Percentiles rank a stretch among this genome's conserved stretches.
These are phyloP conservation scores for Colletotrichum sp. DNA, from an alignment of 2,329 filamentous ascomycete genomes.

Conservation along the genomic window DNA sequence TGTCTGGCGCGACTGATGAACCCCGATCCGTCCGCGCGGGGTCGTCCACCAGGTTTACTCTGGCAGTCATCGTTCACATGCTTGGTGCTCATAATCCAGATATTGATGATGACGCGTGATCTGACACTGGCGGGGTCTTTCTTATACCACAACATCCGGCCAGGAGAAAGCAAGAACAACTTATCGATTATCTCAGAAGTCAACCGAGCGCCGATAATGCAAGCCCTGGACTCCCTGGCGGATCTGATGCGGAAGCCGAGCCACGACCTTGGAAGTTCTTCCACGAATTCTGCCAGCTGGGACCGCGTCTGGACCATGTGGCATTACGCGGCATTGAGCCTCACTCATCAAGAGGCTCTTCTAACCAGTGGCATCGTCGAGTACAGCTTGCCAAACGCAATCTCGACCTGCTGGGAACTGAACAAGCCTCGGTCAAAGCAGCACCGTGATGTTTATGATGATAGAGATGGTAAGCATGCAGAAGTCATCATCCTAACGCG, in stretches of 20 bases:
- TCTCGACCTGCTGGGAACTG: neutral
- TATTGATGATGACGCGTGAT: neutral
- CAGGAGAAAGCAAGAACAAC: neutral
- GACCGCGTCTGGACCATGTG: neutral
- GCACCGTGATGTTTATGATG: neutral
- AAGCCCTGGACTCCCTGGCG: neutral
- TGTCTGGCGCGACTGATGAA: neutral
- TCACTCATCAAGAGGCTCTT: neutral
- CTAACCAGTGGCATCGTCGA: neutral
- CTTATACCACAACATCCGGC: neutral
- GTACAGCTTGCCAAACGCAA: neutral
- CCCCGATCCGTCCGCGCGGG: neutral
- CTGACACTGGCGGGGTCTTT: neutral
- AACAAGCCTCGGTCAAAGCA: neutral
- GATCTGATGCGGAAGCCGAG: neutral
- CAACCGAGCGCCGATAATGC: neutral
- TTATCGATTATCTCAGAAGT: neutral
- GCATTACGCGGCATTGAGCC: neutral
- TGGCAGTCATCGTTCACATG: neutral
- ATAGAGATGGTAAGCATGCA: neutral
- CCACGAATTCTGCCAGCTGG: neutral
- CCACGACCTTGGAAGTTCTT: neutral
- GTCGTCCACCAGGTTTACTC: neutral
- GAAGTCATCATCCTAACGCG: neutral
- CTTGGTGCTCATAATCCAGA: neutral